A percentile compares a stretch with the other conserved stretches of the same genome.
These are phyloP conservation scores for Nadsonia starkeyi-henricii DNA, from an alignment of 1,139 yeast genomes.

Conservation along the genomic window DNA sequence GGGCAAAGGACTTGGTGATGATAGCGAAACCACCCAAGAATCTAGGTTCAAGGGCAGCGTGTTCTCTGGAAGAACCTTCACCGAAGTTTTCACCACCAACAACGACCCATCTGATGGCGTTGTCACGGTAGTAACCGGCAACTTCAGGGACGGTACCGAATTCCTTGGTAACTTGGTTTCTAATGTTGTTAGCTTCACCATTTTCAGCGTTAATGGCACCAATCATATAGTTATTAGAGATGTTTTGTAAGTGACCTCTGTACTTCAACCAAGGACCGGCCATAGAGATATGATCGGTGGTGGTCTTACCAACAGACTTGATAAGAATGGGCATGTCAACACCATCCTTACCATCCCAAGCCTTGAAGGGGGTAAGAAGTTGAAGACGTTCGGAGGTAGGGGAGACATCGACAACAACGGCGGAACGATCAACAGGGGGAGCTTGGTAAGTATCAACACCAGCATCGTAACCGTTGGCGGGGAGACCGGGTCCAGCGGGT, in stretches of 20 bases:
- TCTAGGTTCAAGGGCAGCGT: constrained; percentile 92
- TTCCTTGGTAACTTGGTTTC: constrained; percentile 84
- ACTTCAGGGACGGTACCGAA: constrained; percentile 94
- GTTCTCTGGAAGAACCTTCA: constrained; percentile 98
- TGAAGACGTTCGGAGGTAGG: constrained; percentile 88
- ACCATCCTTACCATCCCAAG: constrained; percentile 97
- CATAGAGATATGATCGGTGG: constrained; percentile 98
- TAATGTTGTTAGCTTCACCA: constrained; percentile 84
- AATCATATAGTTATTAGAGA: constrained; percentile 97
- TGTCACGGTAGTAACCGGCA: constrained; percentile 88
- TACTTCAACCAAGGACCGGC: constrained; percentile 99
- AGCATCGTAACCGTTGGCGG: constrained; percentile 80
- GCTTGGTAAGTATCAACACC: constrained; percentile 97
- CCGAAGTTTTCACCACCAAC: constrained; percentile 97
- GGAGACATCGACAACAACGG: constrained; percentile 60
- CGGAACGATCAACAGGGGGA: constrained; percentile 79
- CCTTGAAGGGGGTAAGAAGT: constrained; percentile 74
- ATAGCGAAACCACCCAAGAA: constrained; percentile 84
- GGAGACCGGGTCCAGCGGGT: constrained; percentile 90
- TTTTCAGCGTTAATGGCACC: constrained; percentile 98
- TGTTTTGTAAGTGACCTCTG: constrained; percentile 99
- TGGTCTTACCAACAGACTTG: constrained; percentile 95
- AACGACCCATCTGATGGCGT: constrained; percentile 82
- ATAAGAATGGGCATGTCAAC: constrained; percentile 80
- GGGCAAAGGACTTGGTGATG: constrained; percentile 88